Percentiles rank a stretch among this genome's conserved stretches.
phyloP scores from a whole-genome alignment of 2,329 filamentous ascomycete genomes.

The Penicillium sp. region DNA sequence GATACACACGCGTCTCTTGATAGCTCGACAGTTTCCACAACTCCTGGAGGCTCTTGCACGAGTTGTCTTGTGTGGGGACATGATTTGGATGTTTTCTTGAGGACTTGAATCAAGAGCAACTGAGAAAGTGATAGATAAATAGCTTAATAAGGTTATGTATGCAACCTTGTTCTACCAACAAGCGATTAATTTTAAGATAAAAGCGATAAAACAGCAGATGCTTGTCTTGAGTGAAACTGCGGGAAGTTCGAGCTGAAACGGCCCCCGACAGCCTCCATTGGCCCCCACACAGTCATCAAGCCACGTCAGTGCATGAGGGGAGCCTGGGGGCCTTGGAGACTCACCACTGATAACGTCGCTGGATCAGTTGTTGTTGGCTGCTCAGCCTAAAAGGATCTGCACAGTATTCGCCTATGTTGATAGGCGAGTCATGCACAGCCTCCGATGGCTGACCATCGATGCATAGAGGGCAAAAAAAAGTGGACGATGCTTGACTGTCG shows the following conservation, averaged over 20 bases:
- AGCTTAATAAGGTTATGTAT: neutral
- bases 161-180: neutral
- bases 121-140: neutral
- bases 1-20: conserved; percentile 22
- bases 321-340: neutral
- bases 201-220: neutral
- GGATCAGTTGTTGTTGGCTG: neutral
- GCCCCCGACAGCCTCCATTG: neutral
- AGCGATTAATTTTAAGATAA: neutral
- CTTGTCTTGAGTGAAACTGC: neutral
- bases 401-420: neutral
- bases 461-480: neutral
- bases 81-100: neutral
- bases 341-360: neutral
- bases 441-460: neutral
- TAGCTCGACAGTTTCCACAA: conserved; percentile 12
- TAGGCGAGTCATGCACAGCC: neutral
- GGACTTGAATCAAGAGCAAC: neutral
- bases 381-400: neutral
- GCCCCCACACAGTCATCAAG: neutral
- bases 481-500: neutral
- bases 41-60: conserved; percentile 7
- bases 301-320: neutral
- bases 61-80: neutral
- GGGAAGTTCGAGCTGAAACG: neutral